phyloP scores from a whole-genome alignment of 805 yeast species.

The Yamadazyma akitaensis region DNA sequence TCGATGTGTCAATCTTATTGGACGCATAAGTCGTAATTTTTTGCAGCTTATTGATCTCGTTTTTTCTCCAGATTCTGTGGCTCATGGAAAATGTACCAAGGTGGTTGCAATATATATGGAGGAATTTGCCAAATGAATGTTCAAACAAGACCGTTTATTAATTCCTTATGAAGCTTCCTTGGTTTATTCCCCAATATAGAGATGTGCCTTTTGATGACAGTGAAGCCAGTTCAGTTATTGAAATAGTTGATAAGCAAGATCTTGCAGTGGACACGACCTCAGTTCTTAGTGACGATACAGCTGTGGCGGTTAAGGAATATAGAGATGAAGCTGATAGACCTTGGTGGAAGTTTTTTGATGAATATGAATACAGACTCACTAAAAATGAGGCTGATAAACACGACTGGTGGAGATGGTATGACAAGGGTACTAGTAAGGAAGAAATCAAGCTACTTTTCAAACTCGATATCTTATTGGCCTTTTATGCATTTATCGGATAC shows the following conservation, averaged over 20 bases:
- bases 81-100: background rate
- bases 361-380: slow-evolving; percentile 27
- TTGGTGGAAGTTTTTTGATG: slow-evolving; percentile 47
- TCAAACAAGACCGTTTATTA: too few species aligned
- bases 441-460: slow-evolving; percentile 29
- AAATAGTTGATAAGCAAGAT: slow-evolving; percentile 4
- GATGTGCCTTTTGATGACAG: slow-evolving; percentile 10
- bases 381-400: slow-evolving; percentile 17
- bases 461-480: slow-evolving; percentile 20
- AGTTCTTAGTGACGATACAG: background rate
- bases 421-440: slow-evolving; percentile 23
- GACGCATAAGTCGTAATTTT: background rate
- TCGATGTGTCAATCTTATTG: background rate
- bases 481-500: slow-evolving; percentile 11
- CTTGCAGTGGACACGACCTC: background rate
- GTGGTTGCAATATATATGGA: too few species aligned
- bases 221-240: slow-evolving; percentile 5
- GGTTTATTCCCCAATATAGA: slow-evolving; percentile 18
- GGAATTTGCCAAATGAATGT: too few species aligned
- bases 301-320: slow-evolving; percentile 14
- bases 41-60: background rate
- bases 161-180: slow-evolving; percentile 10
- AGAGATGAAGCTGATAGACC: slow-evolving; percentile 52
- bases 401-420: slow-evolving; percentile 24
- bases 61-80: background rate